phyloP scores from a whole-genome alignment of 192 early-diverging fungal genomes.

The Coemansia sp. region DNA sequence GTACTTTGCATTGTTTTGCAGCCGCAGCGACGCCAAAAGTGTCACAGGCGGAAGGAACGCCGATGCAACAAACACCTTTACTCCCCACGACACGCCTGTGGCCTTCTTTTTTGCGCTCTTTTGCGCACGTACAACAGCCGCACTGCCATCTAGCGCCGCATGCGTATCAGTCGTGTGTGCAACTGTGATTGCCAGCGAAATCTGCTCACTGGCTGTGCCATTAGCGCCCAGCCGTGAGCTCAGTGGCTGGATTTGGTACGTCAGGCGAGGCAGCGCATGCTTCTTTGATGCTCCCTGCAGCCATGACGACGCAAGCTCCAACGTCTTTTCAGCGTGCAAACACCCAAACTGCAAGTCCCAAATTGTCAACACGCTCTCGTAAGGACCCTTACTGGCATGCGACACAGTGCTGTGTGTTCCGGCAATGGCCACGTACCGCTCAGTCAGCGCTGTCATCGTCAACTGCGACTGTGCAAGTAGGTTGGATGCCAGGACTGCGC shows the following conservation, averaged over 20 bases:
- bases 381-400: constrained; percentile 39
- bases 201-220: constrained; percentile 41
- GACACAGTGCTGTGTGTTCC: constrained; percentile 54
- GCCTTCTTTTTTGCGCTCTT: constrained; percentile 8
- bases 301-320: constrained; percentile 22
- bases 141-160: constrained; percentile 22
- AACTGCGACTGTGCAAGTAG: constrained; percentile 42
- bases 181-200: constrained; percentile 43
- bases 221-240: constrained; percentile 30
- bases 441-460: constrained; percentile 38
- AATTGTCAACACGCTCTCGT: constrained; percentile 49
- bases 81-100: constrained; percentile 19
- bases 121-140: neutral
- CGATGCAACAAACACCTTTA: constrained; percentile 42
- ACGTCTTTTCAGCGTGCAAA: constrained; percentile 44
- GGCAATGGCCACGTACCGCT: constrained; percentile 47
- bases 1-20: constrained; percentile 53
- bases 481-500: constrained; percentile 11
- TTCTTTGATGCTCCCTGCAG: constrained; percentile 21
- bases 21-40: constrained; percentile 45
- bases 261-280: constrained; percentile 29
- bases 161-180: constrained; percentile 36
- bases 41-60: constrained; percentile 49
- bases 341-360: constrained; percentile 56
- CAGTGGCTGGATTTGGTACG: constrained; percentile 47